These are phyloP conservation scores for Alternaria dauci DNA, from an alignment of 2,329 filamentous ascomycete species.

Conservation along the genomic window DNA sequence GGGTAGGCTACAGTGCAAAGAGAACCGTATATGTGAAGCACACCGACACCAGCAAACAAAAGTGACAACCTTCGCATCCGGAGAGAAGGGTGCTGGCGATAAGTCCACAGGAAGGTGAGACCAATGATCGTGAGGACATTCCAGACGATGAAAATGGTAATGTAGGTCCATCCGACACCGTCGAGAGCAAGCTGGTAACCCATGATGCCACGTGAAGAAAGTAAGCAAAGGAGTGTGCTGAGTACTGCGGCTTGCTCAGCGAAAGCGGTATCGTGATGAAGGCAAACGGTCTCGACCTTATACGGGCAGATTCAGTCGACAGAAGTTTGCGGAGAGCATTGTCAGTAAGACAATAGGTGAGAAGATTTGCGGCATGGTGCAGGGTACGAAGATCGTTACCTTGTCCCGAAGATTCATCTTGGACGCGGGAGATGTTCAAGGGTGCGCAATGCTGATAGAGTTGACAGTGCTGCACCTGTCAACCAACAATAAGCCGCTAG, in stretches of 20 bases:
- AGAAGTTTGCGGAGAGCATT: background rate
- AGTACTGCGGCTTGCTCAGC: constrained; percentile 6
- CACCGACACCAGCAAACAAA: constrained; percentile 34
- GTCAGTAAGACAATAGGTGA: constrained; percentile 5
- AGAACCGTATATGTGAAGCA: constrained; percentile 39
- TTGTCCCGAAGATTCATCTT: constrained; percentile 5
- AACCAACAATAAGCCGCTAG: constrained; percentile 9
- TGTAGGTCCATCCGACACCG: constrained; percentile 29
- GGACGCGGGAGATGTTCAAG: constrained; percentile 12
- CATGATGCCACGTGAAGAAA: constrained; percentile 20
- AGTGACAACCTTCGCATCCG: constrained; percentile 44
- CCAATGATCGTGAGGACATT: constrained; percentile 23
- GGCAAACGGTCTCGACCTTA: constrained; percentile 7
- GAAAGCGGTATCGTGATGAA: background rate
- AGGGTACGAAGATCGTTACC: constrained; percentile 2
- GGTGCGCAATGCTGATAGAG: constrained; percentile 8
- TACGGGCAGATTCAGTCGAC: background rate
- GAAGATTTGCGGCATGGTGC: constrained; percentile 6
- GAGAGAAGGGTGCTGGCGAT: constrained; percentile 42
- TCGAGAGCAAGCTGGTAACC: constrained; percentile 21
- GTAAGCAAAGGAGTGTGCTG: constrained; percentile 10
- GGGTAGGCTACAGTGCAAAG: constrained; percentile 31
- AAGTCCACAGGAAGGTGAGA: constrained; percentile 31
- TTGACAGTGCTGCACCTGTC: constrained; percentile 6
- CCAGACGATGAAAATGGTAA: constrained; percentile 30